phyloP scores from a whole-genome alignment of 192 early-diverging fungal genomes.

The Coemansia sp. region DNA sequence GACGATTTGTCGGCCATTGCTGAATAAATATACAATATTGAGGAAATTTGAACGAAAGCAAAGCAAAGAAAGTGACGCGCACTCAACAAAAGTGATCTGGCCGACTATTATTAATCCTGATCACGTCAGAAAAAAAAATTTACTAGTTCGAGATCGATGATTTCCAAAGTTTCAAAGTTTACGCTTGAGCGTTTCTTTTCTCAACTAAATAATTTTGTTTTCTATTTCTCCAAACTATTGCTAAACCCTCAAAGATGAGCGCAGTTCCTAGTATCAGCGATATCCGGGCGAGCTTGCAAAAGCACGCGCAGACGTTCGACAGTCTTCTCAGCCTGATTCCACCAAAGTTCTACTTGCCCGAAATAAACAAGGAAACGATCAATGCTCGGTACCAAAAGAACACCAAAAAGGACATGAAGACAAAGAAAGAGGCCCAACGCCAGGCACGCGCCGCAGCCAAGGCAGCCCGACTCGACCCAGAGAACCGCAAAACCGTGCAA shows the following conservation, averaged over 20 bases:
- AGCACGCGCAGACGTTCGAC: constrained; percentile 71
- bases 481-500: constrained; percentile 69
- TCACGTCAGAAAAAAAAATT: not conserved
- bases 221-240: not conserved
- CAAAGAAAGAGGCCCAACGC: constrained; percentile 82
- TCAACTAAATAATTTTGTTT: not conserved
- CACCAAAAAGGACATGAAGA: constrained; percentile 87
- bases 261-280: constrained; percentile 30
- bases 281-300: constrained; percentile 62
- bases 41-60: not conserved
- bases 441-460: constrained; percentile 61
- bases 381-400: constrained; percentile 63
- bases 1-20: constrained; percentile 2
- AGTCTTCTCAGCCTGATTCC: constrained; percentile 80
- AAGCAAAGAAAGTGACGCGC: not conserved
- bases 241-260: constrained; percentile 2
- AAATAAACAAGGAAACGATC: constrained; percentile 61
- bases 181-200: not conserved
- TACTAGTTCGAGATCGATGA: not conserved
- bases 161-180: not conserved
- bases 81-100: too few species aligned
- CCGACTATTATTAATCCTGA: not conserved
- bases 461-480: constrained; percentile 72
- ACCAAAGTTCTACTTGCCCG: constrained; percentile 77
- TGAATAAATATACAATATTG: not conserved